These are phyloP conservation scores for Peronospora destructor DNA, from an alignment of 352 stramenopile species.

Conservation along the genomic window DNA sequence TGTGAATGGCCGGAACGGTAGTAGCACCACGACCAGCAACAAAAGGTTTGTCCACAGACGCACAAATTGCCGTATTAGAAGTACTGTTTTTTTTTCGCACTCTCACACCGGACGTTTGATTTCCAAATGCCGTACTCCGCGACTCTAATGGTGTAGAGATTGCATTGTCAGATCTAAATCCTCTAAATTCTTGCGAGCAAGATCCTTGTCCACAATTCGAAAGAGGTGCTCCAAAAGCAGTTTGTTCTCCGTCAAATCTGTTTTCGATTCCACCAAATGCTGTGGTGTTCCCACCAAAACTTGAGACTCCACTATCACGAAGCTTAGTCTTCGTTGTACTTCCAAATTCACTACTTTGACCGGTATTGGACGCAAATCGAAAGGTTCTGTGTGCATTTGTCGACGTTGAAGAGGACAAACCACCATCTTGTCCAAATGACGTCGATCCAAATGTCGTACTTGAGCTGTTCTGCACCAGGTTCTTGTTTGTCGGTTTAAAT, in stretches of 20 bases:
- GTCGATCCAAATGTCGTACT: slow-evolving; percentile 16
- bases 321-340: slow-evolving; percentile 12
- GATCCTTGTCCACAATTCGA: slow-evolving; percentile 14
- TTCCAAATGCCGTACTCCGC: slow-evolving; percentile 27
- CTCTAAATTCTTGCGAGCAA: slow-evolving; percentile 12
- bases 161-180: slow-evolving; percentile 14
- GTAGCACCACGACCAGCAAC: slow-evolving; percentile 2
- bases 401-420: slow-evolving; percentile 2
- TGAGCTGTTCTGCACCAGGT: slow-evolving; percentile 6
- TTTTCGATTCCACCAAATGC: slow-evolving; percentile 12
- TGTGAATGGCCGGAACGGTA: slow-evolving; percentile 11
- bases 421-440: slow-evolving; percentile 14
- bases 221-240: slow-evolving; percentile 10
- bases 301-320: slow-evolving; percentile 7
- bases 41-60: slow-evolving; percentile 26
- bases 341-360: slow-evolving; percentile 10
- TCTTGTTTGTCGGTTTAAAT: slow-evolving; percentile 25
- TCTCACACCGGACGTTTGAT: slow-evolving; percentile 12
- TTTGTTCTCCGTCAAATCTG: slow-evolving; percentile 16
- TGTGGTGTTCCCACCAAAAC: slow-evolving; percentile 10
- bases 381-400: slow-evolving; percentile 18
- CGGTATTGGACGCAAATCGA: slow-evolving; percentile 17
- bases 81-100: slow-evolving; percentile 26
- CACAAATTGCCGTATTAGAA: slow-evolving; percentile 6
- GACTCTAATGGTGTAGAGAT: slow-evolving; percentile 14